Base-by-base conservation (phyloP, 331 rosid genomes). In the Spiraea crenata region DNA sequence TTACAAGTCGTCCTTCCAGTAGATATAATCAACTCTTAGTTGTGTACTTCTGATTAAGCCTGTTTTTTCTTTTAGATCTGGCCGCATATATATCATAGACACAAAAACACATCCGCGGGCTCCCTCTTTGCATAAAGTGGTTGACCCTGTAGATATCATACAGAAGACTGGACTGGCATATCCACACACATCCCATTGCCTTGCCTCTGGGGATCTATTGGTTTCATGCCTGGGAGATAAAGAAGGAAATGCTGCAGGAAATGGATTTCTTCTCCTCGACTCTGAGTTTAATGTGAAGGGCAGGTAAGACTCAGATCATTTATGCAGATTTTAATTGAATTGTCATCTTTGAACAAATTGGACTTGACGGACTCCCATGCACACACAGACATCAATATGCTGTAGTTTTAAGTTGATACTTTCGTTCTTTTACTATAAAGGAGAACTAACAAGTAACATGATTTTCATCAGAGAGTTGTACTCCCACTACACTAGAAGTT, bases 131-230 rank as follows among this genome's bases (percentile, higher is more conserved):
- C 91, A 93, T 80, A 93, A 93, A 79, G 89, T 90, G 66, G 87
- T 90, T 74, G 83, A 90, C 41, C 83, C 96, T 34, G 83, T 63
- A 40, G 99, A 87, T 49, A 89, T 90, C 44, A 6, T 72, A 9
- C 38, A 62, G 69, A 90, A 89, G 89, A 89, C 99, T 70, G 99
- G 99, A 20, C 83, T 93, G 77, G 95, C 97, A 47, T 93, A 81
- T 77, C 97, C 96, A 41, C 99, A 93, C 83, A 93, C 99, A n/a
- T 93, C 97, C 49, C 98, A 93, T 77, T 93, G 99, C 77, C 89
- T 93, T 71, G 99, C 96, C 72, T 90, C 99, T 14, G 97, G 99
- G 40, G 99, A 93, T 38, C 25, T 93, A 41, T 72, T 93, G 97
- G 70, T 93, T 67, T 90, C 99, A 0, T 93, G 97, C 74, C 87